These are phyloP conservation scores for Exophiala lecanii-corni DNA, from an alignment of 2,329 filamentous ascomycete species.

Conservation along the genomic window DNA sequence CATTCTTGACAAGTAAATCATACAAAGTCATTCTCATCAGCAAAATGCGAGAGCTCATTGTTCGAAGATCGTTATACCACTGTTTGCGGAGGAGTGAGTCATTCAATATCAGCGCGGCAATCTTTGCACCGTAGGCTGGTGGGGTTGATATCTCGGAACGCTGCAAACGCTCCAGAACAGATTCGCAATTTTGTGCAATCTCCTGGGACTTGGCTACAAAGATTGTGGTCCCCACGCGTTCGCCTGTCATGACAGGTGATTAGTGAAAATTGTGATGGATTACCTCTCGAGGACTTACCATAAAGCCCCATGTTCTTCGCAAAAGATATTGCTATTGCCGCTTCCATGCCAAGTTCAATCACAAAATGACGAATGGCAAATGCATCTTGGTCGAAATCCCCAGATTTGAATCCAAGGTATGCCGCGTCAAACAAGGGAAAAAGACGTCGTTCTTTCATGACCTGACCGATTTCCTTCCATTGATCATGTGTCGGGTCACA, in stretches of 20 bases:
- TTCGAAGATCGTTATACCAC: constrained; percentile 34
- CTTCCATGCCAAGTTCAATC: constrained; percentile 64
- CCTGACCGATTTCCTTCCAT: constrained; percentile 80
- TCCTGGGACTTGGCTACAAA: neutral
- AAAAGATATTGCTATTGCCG: constrained; percentile 43
- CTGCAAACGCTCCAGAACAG: constrained; percentile 49
- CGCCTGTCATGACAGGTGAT: neutral
- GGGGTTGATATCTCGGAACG: constrained; percentile 31
- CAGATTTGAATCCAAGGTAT: constrained; percentile 95
- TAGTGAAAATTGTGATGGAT: too few relatives aligned
- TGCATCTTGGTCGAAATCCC: constrained; percentile 76
- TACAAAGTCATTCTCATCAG: constrained; percentile 29
- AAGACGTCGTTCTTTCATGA: constrained; percentile 73
- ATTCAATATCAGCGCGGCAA: constrained; percentile 30
- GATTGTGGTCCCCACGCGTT: too few relatives aligned
- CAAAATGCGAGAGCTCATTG: constrained; percentile 34
- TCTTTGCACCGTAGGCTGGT: constrained; percentile 30
- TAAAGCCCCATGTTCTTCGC: constrained; percentile 91
- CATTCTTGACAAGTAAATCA: too few relatives aligned
- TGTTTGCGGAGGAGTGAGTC: constrained; percentile 24
- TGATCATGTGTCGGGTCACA: constrained; percentile 91
- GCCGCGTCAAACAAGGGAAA: constrained; percentile 99
- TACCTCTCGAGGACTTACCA: too few relatives aligned
- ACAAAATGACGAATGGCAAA: constrained; percentile 89
- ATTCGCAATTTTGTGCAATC: neutral